Evolutionary conservation across 2,329 filamentous ascomycete species (phyloP).

Genomic region (Colletotrichum somersetense): DNA sequence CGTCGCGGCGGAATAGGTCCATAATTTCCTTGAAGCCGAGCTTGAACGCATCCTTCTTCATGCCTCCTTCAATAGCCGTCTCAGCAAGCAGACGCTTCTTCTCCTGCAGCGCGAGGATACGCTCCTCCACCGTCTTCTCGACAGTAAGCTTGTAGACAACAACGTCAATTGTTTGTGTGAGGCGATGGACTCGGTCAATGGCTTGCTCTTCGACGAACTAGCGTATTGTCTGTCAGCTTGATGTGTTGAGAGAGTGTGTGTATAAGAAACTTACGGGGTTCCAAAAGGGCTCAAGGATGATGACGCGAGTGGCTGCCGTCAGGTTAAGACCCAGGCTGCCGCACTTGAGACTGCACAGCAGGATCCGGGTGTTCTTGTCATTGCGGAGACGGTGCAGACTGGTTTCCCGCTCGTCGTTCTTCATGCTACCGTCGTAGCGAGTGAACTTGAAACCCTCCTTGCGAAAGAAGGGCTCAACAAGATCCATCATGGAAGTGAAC

Average conservation of each 20-base stretch:
- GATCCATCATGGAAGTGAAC: slow-evolving; percentile 97
- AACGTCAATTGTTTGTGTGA: slow-evolving; percentile 95
- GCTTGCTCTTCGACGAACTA: slow-evolving; percentile 98
- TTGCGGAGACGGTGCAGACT: slow-evolving; percentile 82
- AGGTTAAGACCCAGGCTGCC: slow-evolving; percentile 93
- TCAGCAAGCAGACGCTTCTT: slow-evolving; percentile 94
- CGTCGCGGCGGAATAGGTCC: slow-evolving; percentile 74
- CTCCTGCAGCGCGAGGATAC: slow-evolving; percentile 94
- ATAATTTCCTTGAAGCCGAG: slow-evolving; percentile 94
- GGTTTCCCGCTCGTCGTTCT: slow-evolving; percentile 90
- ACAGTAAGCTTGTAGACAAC: slow-evolving; percentile 96
- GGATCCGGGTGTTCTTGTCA: slow-evolving; percentile 80
- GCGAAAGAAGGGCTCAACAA: slow-evolving; percentile 91
- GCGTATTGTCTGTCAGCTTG: slow-evolving; percentile 36
- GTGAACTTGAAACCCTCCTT: slow-evolving; percentile 82
- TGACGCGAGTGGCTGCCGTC: slow-evolving; percentile 91
- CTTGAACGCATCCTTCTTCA: slow-evolving; percentile 81
- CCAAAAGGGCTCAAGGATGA: slow-evolving; percentile 98
- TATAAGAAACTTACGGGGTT: slow-evolving; percentile 77
- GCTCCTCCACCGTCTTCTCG: slow-evolving; percentile 87
- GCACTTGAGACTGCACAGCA: slow-evolving; percentile 95
- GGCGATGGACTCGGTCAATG: slow-evolving; percentile 97
- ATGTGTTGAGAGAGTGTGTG: background rate
- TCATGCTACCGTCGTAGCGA: slow-evolving; percentile 95
- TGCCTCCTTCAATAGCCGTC: slow-evolving; percentile 86